A percentile compares a stretch with the other conserved stretches of the same genome.
phyloP scores from a whole-genome alignment of 2,329 filamentous ascomycete species.

The Nannizziopsis arthrosporioides region DNA sequence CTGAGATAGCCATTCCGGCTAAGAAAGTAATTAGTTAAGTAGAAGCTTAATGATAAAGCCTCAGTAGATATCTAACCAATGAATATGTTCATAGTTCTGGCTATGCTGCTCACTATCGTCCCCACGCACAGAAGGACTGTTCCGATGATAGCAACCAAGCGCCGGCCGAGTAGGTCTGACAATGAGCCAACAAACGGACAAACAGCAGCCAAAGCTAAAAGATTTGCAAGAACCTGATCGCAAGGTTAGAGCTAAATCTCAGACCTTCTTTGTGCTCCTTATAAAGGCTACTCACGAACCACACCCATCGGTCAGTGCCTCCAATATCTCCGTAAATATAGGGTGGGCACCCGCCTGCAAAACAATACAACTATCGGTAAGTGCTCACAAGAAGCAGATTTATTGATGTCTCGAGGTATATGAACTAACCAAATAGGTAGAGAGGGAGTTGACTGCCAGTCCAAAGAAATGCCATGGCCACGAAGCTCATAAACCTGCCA shows the following conservation, averaged over 20 bases:
- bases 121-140: conserved; percentile 45
- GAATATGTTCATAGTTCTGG: conserved; percentile 48
- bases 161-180: conserved; percentile 52
- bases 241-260: background rate
- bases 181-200: conserved; percentile 55
- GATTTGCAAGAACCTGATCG: conserved; percentile 37
- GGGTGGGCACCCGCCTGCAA: conserved; percentile 37
- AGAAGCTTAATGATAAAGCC: conserved; percentile 1
- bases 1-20: conserved; percentile 49
- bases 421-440: conserved; percentile 37
- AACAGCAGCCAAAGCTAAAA: conserved; percentile 45
- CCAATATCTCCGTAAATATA: conserved; percentile 51
- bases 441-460: conserved; percentile 50
- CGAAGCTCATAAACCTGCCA: conserved; percentile 42
- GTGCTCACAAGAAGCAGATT: background rate
- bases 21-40: conserved; percentile 3
- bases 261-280: background rate
- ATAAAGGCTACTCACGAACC: conserved; percentile 37
- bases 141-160: conserved; percentile 48
- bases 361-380: background rate
- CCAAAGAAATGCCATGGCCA: conserved; percentile 51
- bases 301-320: conserved; percentile 49
- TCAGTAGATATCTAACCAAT: conserved; percentile 38
- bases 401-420: background rate
- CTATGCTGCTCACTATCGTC: conserved; percentile 48